Conservation (phyloP, 345 rosid species). For the Erysimum cheiranthoides region DNA sequence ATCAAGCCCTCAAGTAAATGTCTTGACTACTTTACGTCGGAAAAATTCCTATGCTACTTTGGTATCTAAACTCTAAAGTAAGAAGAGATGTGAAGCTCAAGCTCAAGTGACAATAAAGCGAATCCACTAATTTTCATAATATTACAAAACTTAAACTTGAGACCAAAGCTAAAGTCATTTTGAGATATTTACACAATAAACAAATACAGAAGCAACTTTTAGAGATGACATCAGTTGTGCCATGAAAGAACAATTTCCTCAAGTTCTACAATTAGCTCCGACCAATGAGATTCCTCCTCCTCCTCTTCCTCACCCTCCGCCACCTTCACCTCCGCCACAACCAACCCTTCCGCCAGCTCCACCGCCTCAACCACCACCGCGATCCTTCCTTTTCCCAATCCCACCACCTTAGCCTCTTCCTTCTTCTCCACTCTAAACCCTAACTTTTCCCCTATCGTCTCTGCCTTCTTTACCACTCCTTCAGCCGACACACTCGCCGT, state of each 20-base stretch:
- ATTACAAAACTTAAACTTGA: slow-evolving; percentile 9
- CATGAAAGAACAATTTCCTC: slow-evolving; percentile 68
- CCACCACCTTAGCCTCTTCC: slow-evolving; percentile 53
- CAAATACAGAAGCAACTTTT: neutral
- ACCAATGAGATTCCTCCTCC: slow-evolving; percentile 54
- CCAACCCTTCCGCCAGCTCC: slow-evolving; percentile 55
- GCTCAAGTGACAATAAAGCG: slow-evolving; percentile 12
- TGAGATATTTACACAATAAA: neutral
- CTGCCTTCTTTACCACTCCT: slow-evolving; percentile 60
- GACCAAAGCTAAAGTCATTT: slow-evolving; percentile 21
- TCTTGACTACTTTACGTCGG: neutral
- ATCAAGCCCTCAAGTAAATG: no score
- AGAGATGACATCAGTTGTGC: slow-evolving; percentile 50
- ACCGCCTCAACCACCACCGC: slow-evolving; percentile 57
- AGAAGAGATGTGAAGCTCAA: neutral
- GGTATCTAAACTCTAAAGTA: neutral
- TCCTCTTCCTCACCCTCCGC: slow-evolving; percentile 59
- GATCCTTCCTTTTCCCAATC: slow-evolving; percentile 64
- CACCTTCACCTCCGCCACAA: slow-evolving; percentile 66
- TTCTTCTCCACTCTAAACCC: slow-evolving; percentile 72
- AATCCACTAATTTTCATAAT: neutral
- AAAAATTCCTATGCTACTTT: neutral
- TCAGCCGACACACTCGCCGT: slow-evolving; percentile 57
- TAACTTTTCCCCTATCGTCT: slow-evolving; percentile 63
- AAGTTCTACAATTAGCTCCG: slow-evolving; percentile 63